A percentile compares a stretch with the other conserved stretches of the same genome.
phyloP scores from a whole-genome alignment of 1,139 yeast genomes.

The Blastobotrys ciferrii region DNA sequence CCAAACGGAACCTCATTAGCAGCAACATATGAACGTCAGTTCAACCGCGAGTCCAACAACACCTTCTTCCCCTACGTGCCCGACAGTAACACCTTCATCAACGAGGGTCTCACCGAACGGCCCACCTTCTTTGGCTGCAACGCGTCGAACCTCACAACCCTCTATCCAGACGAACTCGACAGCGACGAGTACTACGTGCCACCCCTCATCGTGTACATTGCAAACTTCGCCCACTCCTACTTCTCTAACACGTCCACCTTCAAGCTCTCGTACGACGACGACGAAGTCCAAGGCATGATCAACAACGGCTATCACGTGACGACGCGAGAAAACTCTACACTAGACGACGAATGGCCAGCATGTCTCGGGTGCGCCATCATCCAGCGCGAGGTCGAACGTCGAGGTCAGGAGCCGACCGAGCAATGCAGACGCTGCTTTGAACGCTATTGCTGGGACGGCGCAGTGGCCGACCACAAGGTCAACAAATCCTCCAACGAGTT shows the following conservation, averaged over 20 bases:
- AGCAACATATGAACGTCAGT: conserved; percentile 66
- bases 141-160: conserved; percentile 51
- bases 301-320: conserved; percentile 79
- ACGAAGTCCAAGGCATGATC: conserved; percentile 63
- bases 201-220: conserved; percentile 77
- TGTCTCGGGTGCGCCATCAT: conserved; percentile 90
- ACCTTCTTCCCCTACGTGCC: conserved; percentile 73
- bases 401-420: conserved; percentile 60
- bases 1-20: conserved; percentile 68
- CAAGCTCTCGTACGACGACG: conserved; percentile 59
- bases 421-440: conserved; percentile 76
- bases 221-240: conserved; percentile 69
- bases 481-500: conserved; percentile 20
- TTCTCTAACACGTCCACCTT: conserved; percentile 74
- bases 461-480: conserved; percentile 20
- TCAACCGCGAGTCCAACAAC: conserved; percentile 62
- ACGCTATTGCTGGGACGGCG: conserved; percentile 84
- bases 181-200: conserved; percentile 42
- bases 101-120: conserved; percentile 39
- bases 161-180: conserved; percentile 35
- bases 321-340: conserved; percentile 67
- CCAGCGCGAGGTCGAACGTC: conserved; percentile 77
- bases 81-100: conserved; percentile 58
- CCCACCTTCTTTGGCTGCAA: conserved; percentile 88
- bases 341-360: conserved; percentile 70